Evolutionary conservation across 2,329 filamentous ascomycete genomes (phyloP).

Genomic region (Trichoderma sp.): DNA sequence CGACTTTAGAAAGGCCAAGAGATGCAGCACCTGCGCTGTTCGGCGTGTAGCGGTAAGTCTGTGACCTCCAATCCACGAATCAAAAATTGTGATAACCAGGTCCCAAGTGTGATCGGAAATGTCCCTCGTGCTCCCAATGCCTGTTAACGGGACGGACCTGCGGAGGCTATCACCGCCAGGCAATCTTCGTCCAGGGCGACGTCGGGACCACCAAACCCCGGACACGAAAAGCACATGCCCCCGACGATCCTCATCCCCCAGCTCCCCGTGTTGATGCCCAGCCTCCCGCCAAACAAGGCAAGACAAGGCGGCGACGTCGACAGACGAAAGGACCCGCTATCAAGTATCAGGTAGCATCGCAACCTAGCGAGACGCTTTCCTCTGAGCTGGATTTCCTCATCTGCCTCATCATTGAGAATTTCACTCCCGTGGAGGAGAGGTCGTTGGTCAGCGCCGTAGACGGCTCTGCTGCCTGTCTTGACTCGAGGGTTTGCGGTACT

Average conservation of each 20-base stretch:
- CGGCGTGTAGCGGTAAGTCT: constrained; percentile 2
- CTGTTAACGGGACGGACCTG: neutral
- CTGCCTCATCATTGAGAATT: neutral
- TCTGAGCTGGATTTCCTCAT: neutral
- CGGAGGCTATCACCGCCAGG: neutral
- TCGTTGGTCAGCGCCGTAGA: neutral
- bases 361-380: neutral
- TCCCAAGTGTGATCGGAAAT: neutral
- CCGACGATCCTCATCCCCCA: neutral
- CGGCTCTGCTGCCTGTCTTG: neutral
- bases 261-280: neutral
- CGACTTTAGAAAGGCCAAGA: neutral
- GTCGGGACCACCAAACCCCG: neutral
- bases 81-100: neutral
- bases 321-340: neutral
- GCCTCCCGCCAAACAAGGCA: neutral
- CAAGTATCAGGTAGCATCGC: neutral
- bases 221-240: neutral
- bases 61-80: constrained; percentile 16
- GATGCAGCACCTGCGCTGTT: neutral
- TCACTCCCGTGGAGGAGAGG: neutral
- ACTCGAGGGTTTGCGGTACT: neutral
- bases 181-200: neutral
- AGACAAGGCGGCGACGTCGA: neutral
- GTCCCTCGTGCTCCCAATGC: neutral